Evolutionary conservation across 225 moss, liverwort and hornwort species (phyloP), one percentile per base, ranked within the genome.

Genomic region (Neckera pumila): DNA sequence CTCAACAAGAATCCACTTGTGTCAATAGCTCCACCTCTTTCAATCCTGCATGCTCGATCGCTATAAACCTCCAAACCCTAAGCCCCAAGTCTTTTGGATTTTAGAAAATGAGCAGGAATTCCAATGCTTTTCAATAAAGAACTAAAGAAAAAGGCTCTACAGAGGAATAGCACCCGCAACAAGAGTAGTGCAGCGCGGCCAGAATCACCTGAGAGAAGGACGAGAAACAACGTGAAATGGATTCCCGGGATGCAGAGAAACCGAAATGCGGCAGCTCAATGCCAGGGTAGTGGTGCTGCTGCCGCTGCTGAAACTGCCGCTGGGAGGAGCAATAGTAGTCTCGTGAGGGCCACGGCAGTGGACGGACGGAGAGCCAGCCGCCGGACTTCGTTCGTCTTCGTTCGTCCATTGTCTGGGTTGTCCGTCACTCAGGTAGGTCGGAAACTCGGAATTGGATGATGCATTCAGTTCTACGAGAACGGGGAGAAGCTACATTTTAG

Each of bases 271-370:
- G 90, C 90, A 86, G 83, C 89, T 51, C 84, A 16, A 43, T 62
- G 40, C 49, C 75, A 40, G 43, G 34, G 28, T 18, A 11, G 27
- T 5, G 17, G 49, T 76, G 75, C 1, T 63, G 45, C 0, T 4
- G 78, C 33, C 38, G 84, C 43, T 34, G 89, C 70, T 70, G 72
- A 28, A 82, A 76, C 86, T 66, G 86, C 74, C 66, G 69, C 79
- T 16, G 12, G 8, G 72, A 47, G 31, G 51, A 60, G 26, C 67
- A 40, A 60, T 43, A 4, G 33, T 33, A 15, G 14, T 90, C 90
- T 90, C 84, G 87, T 90, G 87, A 87, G 28, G 64, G 73, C 84
- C 90, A 90, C 73, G 87, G 80, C 87, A 87, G 79, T 13, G 45
- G 76, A 88, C 83, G 84, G 49, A 85, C 40, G 28, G 21, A 36